Base-by-base conservation (phyloP, 1,284 basidiomycete species). In the Amylostereum areolatum region DNA sequence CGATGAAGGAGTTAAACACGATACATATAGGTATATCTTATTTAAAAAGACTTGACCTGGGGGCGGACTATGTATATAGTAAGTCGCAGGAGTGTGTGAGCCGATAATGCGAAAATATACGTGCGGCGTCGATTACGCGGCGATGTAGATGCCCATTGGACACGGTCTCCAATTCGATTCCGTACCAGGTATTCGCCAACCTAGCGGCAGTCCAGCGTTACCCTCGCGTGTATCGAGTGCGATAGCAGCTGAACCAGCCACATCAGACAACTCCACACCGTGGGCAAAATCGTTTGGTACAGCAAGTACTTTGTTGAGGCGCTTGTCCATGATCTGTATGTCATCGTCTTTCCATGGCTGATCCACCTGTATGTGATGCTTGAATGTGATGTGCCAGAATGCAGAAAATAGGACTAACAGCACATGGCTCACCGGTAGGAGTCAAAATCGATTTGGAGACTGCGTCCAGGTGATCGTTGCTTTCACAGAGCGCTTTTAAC, bases 111-210 rank as follows among this genome's bases (percentile, higher is more conserved):
- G 29, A 36, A 37, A 31, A 29, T 34, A 28, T 12, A 36, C 10
- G 35, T 43, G 24, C 46, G 50, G 11, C 34, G 47, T n/a, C 39
- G 40, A 42, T 27, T n/a, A 43, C 24, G 28, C 33, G 11, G 49
- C 40, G 4, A 59, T 40, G 47, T 62, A 80, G 45, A 85, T 70
- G 12, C 85, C 86, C 46, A 89, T 82, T 4, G 85, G 85, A 59
- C 77, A 81, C 3, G 80, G 71, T 54, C 66, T 71, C 86, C 85
- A 88, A 29, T 65, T 63, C 12, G 66, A 67, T 28, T 54, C 62
- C 34, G 62, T 58, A 34, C 70, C 65, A 6, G 83, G 62, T 39
- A 69, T 51, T 43, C 67, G 66, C 85, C 85, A 88, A 12, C 84
- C 85, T 5, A 36, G 43, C 4, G 65, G 60, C 27, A 63, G 50